phyloP scores from a whole-genome alignment of 2,329 filamentous ascomycete genomes.

The Delphinella strobiligena region DNA sequence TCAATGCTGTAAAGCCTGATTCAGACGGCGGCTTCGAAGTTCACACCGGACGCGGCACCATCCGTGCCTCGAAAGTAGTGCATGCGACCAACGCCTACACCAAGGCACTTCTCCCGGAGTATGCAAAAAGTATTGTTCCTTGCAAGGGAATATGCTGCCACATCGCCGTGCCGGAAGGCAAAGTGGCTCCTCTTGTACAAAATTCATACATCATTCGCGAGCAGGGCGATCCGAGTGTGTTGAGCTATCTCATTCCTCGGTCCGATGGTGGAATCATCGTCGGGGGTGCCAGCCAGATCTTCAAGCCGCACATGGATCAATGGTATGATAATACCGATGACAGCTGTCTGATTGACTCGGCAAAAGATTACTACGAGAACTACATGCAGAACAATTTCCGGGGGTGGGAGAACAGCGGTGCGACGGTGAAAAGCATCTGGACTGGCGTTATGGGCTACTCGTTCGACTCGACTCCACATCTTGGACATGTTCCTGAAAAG shows the following conservation, averaged over 20 bases:
- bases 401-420: constrained; percentile 37
- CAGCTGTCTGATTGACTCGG: constrained; percentile 29
- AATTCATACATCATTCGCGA: constrained; percentile 19
- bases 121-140: constrained; percentile 21
- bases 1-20: constrained; percentile 19
- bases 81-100: constrained; percentile 26
- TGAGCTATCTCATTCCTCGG: constrained; percentile 32
- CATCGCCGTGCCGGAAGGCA: constrained; percentile 11
- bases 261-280: constrained; percentile 34
- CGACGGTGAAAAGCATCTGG: constrained; percentile 28
- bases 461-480: constrained; percentile 22
- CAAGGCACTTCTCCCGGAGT: constrained; percentile 20
- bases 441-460: constrained; percentile 24
- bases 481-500: constrained; percentile 32
- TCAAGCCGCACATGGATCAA: constrained; percentile 19
- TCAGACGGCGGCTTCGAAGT: constrained; percentile 5
- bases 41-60: constrained; percentile 13
- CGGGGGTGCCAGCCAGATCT: constrained; percentile 29
- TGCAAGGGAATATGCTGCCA: constrained; percentile 19
- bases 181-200: constrained; percentile 14
- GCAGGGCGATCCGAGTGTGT: constrained; percentile 6
- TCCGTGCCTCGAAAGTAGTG: constrained; percentile 16
- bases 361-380: constrained; percentile 32
- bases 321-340: constrained; percentile 40
- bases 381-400: constrained; percentile 38